Evolutionary conservation across 257 asterid species (phyloP).

Genomic region (Rubia yunnanensis): DNA sequence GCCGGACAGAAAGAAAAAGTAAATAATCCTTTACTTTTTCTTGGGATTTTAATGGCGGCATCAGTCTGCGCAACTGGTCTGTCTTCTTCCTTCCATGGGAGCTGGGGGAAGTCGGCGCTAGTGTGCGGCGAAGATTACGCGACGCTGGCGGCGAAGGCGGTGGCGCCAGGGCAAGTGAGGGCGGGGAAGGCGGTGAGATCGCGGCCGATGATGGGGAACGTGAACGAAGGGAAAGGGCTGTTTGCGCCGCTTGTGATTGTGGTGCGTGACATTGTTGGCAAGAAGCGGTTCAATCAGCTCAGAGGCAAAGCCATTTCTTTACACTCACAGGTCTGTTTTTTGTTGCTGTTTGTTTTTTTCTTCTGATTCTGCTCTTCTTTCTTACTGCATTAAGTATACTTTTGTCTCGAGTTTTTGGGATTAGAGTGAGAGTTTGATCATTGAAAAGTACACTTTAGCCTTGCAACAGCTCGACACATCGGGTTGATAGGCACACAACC

Average conservation of each 20-base stretch:
- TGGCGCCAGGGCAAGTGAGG: constrained; percentile 20
- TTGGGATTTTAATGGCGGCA: constrained; percentile 22
- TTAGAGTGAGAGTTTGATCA: background rate
- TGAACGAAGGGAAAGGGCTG: constrained; percentile 67
- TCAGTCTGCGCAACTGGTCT: constrained; percentile 10
- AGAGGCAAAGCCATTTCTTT: constrained; percentile 96
- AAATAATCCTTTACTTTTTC: constrained; percentile 10
- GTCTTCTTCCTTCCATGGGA: constrained; percentile 43
- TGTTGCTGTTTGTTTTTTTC: background rate
- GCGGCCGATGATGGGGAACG: constrained; percentile 78
- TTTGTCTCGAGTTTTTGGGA: background rate
- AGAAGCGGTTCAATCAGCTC: constrained; percentile 76
- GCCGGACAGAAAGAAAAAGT: background rate
- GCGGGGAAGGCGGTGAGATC: constrained; percentile 39
- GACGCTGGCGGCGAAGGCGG: constrained; percentile 25
- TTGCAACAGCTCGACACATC: too few species aligned
- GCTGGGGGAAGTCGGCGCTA: constrained; percentile 44
- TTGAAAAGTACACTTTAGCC: background rate
- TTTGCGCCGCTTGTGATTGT: constrained; percentile 79
- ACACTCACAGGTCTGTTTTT: constrained; percentile 63
- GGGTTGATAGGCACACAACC: too few species aligned
- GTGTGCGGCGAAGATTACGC: constrained; percentile 42
- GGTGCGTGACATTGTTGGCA: constrained; percentile 64
- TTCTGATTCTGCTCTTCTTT: background rate
- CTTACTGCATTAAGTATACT: background rate